phyloP scores from a whole-genome alignment of 2,329 filamentous ascomycete species.

The Epichloe bromicola region DNA sequence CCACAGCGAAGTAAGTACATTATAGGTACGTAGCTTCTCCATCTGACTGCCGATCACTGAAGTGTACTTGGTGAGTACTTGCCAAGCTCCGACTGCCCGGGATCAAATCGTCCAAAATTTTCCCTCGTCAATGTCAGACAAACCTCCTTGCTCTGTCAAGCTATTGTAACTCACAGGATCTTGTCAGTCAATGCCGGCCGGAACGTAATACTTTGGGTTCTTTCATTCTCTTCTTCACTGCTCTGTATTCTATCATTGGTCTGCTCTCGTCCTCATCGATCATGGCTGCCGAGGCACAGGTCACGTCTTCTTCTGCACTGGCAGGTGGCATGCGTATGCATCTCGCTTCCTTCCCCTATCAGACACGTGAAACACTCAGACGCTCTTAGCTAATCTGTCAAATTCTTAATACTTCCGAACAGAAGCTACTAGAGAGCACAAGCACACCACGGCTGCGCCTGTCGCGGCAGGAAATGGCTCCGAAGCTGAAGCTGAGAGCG shows the following conservation, averaged over 20 bases:
- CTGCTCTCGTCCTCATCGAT: slow-evolving; percentile 9
- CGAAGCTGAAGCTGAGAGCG: slow-evolving; percentile 19
- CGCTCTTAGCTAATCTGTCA: background rate
- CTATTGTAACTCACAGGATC: slow-evolving; percentile 7
- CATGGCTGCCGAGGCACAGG: slow-evolving; percentile 20
- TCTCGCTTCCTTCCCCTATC: background rate
- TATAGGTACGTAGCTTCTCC: background rate
- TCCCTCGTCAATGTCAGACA: background rate
- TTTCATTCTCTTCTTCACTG: slow-evolving; percentile 9
- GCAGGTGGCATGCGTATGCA: slow-evolving; percentile 9
- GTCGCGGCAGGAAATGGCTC: slow-evolving; percentile 13
- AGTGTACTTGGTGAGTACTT: slow-evolving; percentile 3
- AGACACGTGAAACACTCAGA: background rate
- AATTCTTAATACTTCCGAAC: background rate
- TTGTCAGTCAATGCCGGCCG: slow-evolving; percentile 12
- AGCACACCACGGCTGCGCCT: slow-evolving; percentile 13
- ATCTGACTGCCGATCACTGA: background rate
- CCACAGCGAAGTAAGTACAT: background rate
- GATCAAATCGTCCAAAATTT: slow-evolving; percentile 18
- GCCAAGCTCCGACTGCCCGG: slow-evolving; percentile 12
- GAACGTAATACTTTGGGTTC: slow-evolving; percentile 14
- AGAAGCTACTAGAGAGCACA: slow-evolving; percentile 13
- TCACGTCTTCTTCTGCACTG: slow-evolving; percentile 14
- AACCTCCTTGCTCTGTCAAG: background rate
- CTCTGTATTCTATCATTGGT: slow-evolving; percentile 9